A percentile compares a stretch with the other conserved stretches of the same genome.
These are phyloP conservation scores for Dictyostelium citrinum DNA, from an alignment of 78 protist genomes.

Conservation along the genomic window DNA sequence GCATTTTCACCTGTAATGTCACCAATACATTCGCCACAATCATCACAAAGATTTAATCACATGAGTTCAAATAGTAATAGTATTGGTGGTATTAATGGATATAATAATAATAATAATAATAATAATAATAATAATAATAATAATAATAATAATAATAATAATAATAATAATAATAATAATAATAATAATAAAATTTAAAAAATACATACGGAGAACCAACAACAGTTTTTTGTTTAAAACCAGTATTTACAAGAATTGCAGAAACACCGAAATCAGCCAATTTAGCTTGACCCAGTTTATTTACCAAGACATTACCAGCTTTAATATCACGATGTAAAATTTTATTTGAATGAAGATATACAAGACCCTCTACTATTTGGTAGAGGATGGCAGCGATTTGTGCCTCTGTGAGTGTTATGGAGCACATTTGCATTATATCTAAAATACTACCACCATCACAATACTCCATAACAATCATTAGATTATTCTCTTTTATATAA, in stretches of 20 bases:
- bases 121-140: too few relatives aligned
- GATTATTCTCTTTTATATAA: conserved; percentile 73
- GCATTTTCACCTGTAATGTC: background rate
- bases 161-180: too few relatives aligned
- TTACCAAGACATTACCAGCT: conserved; percentile 84
- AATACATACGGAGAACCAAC: conserved; percentile 85
- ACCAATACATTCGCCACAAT: conserved; percentile 4
- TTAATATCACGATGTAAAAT: conserved; percentile 86
- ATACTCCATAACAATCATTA: conserved; percentile 84
- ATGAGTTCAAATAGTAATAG: background rate
- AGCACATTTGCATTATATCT: conserved; percentile 79
- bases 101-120: background rate
- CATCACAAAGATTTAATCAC: background rate
- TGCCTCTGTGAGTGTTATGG: conserved; percentile 37
- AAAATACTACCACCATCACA: conserved; percentile 81
- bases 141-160: background rate
- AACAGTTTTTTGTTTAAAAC: conserved; percentile 72
- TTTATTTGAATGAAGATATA: conserved; percentile 81
- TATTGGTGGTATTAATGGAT: background rate
- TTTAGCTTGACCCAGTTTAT: conserved; percentile 65
- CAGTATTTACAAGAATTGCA: conserved; percentile 67
- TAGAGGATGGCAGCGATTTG: conserved; percentile 61
- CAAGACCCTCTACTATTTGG: conserved; percentile 78
- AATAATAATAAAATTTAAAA: too few relatives aligned
- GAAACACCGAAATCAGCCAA: conserved; percentile 85